Conservation (phyloP, 306 rosid species). For the Senna siamea region DNA sequence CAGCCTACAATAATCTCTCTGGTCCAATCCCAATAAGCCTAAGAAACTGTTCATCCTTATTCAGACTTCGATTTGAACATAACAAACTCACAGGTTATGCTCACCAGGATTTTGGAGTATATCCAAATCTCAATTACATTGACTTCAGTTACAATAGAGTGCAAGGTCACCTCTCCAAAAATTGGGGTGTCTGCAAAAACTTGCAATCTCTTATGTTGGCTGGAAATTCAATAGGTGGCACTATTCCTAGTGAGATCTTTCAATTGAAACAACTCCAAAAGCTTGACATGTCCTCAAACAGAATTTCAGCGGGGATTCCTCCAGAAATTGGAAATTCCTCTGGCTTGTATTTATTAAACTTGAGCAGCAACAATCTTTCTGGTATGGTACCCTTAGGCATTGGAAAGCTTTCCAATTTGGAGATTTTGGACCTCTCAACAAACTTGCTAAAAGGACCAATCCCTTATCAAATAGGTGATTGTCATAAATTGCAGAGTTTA, state of each 20-base stretch:
- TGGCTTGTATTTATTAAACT: neutral
- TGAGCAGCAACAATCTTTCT: conserved; percentile 35
- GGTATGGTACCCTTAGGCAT: conserved; percentile 32
- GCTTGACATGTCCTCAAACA: conserved; percentile 38
- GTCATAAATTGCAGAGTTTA: conserved; percentile 22
- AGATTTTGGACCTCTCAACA: conserved; percentile 39
- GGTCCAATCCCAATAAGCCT: too few species aligned
- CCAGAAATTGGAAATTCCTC: neutral
- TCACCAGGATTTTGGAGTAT: neutral
- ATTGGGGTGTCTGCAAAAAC: conserved; percentile 41
- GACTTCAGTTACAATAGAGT: neutral
- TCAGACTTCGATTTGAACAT: neutral
- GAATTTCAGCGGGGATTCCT: conserved; percentile 40
- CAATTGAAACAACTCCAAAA: conserved; percentile 18
- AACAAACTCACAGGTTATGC: neutral
- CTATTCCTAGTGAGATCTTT: conserved; percentile 19
- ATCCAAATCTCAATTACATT: neutral
- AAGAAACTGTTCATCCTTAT: neutral
- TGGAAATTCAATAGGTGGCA: conserved; percentile 28
- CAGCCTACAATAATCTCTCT: too few species aligned
- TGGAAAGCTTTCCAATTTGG: conserved; percentile 37
- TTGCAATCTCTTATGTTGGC: conserved; percentile 28
- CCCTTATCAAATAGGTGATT: conserved; percentile 37
- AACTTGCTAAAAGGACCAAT: conserved; percentile 42
- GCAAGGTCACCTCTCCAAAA: conserved; percentile 20